These are phyloP conservation scores for Colletotrichum sansevieriae DNA, from an alignment of 2,329 filamentous ascomycete genomes.

Conservation along the genomic window DNA sequence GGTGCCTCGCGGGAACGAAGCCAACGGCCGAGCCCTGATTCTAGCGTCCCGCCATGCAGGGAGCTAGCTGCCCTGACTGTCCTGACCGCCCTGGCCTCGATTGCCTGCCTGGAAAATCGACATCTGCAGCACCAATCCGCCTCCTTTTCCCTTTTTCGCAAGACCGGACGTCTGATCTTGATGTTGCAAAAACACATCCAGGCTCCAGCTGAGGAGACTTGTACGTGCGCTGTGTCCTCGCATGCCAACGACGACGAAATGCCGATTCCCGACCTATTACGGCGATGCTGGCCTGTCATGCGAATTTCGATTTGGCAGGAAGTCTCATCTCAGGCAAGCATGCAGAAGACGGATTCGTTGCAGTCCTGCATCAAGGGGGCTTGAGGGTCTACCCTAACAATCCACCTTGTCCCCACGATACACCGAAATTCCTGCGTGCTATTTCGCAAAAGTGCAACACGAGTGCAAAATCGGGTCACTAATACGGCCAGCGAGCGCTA, in stretches of 20 bases:
- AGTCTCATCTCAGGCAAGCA: slow-evolving; percentile 16
- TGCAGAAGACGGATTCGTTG: too few species aligned
- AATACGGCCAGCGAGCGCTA: background rate
- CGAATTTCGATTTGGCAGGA: slow-evolving; percentile 25
- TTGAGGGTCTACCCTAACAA: slow-evolving; percentile 17
- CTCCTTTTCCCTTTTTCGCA: too few species aligned
- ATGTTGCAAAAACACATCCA: background rate
- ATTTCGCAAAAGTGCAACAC: background rate
- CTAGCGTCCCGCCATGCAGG: slow-evolving; percentile 14
- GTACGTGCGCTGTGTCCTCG: slow-evolving; percentile 24
- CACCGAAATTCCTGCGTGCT: background rate
- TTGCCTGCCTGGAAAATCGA: slow-evolving; percentile 1
- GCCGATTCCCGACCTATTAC: slow-evolving; percentile 11
- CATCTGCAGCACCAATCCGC: too few species aligned
- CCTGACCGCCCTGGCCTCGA: slow-evolving; percentile 2
- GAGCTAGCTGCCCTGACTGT: slow-evolving; percentile 2
- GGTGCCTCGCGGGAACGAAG: background rate
- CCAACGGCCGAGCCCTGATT: slow-evolving; percentile 22
- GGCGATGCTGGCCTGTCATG: slow-evolving; percentile 4
- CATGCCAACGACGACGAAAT: slow-evolving; percentile 16
- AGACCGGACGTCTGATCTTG: background rate
- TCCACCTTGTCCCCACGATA: background rate
- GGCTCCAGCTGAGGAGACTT: too few species aligned
- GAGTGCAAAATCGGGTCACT: slow-evolving; percentile 4
- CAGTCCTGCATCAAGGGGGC: background rate